phyloP scores from a whole-genome alignment of 257 asterid species.

The Salvia splendens region DNA sequence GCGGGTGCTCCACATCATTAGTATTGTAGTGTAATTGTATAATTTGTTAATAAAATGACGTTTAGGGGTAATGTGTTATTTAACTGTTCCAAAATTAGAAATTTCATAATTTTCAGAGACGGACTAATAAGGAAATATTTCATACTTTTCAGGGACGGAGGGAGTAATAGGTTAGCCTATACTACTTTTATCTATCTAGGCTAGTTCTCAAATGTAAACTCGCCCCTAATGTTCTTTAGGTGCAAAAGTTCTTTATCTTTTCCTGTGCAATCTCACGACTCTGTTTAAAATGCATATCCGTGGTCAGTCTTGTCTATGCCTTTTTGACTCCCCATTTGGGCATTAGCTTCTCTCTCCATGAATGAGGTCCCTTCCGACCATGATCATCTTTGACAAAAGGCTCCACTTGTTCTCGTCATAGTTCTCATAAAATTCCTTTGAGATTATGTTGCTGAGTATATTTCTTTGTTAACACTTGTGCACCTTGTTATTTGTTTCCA shows the following conservation, averaged over 20 bases:
- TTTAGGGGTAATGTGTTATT: too few relatives aligned
- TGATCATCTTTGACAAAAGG: neutral
- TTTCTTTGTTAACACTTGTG: neutral
- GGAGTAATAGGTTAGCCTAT: too few relatives aligned
- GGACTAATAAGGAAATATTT: too few relatives aligned
- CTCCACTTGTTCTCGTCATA: neutral
- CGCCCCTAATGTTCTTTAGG: neutral
- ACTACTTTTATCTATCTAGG: too few relatives aligned
- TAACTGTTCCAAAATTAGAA: too few relatives aligned
- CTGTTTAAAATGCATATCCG: neutral
- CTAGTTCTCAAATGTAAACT: too few relatives aligned
- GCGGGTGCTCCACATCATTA: too few relatives aligned
- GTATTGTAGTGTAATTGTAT: too few relatives aligned
- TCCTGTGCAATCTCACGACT: neutral
- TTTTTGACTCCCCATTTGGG: slow-evolving; percentile 20
- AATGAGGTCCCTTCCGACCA: neutral
- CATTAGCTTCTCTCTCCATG: slow-evolving; percentile 54
- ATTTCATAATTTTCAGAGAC: too few relatives aligned
- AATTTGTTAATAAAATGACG: too few relatives aligned
- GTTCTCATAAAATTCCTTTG: neutral
- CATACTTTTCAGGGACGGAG: too few relatives aligned
- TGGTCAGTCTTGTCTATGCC: slow-evolving; percentile 11
- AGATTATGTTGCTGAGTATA: neutral
- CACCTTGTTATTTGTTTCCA: neutral
- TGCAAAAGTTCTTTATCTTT: neutral